phyloP scores from a whole-genome alignment of 2,329 filamentous ascomycete species.

The Tolypocladium tropicale region DNA sequence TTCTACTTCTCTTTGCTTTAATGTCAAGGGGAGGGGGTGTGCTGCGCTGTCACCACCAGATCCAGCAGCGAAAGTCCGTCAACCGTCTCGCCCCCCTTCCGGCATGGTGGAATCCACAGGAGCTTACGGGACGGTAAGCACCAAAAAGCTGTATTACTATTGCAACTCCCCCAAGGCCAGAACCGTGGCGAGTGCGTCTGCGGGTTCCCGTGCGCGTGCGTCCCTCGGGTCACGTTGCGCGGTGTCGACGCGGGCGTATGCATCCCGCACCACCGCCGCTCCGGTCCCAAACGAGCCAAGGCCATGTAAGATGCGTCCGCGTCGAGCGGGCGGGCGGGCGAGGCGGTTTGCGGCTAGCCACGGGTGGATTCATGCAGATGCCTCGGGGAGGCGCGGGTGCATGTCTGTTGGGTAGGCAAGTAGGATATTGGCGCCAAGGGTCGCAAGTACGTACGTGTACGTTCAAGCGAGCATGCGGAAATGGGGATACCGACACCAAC shows the following conservation, averaged over 20 bases:
- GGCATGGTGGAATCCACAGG: too few species aligned
- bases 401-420: not conserved
- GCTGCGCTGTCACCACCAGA: not conserved
- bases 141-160: too few species aligned
- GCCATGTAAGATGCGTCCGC: not conserved
- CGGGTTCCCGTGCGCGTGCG: not conserved
- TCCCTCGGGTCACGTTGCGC: not conserved
- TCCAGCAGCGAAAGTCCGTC: too few species aligned
- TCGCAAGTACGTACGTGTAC: too few species aligned
- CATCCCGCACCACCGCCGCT: not conserved
- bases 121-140: too few species aligned
- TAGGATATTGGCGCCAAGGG: not conserved
- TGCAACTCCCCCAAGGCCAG: not conserved
- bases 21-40: not conserved
- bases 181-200: not conserved
- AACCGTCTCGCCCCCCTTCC: too few species aligned
- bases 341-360: not conserved
- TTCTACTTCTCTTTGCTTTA: too few species aligned
- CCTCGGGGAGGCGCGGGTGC: not conserved
- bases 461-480: too few species aligned
- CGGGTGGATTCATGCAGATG: not conserved
- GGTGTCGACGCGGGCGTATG: not conserved
- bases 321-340: not conserved
- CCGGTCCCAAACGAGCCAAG: not conserved
- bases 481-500: too few species aligned